A percentile compares a stretch with the other conserved stretches of the same genome.
phyloP scores from a whole-genome alignment of 2,329 filamentous ascomycete genomes.

The Emergomyces pasteurianus region DNA sequence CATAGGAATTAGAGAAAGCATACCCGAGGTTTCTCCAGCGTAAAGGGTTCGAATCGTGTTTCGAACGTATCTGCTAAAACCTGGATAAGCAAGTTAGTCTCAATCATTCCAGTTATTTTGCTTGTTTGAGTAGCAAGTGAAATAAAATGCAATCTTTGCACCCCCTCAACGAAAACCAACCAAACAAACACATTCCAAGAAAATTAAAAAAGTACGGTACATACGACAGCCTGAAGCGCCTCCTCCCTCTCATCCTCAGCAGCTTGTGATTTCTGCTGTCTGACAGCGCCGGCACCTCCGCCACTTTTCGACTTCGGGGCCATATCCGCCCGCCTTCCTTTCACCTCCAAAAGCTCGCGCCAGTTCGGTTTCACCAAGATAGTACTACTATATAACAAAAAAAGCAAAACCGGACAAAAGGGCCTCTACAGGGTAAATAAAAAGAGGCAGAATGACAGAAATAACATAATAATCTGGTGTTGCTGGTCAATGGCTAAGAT shows the following conservation, averaged over 20 bases:
- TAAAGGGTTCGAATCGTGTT: constrained; percentile 80
- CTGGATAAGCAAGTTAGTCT: constrained; percentile 21
- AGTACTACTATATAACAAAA: too few species aligned
- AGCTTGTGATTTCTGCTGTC: constrained; percentile 25
- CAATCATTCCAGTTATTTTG: neutral
- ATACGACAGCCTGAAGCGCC: constrained; percentile 50
- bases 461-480: too few species aligned
- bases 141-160: neutral
- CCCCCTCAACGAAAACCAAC: constrained; percentile 1
- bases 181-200: neutral
- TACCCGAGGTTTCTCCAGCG: constrained; percentile 77
- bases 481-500: too few species aligned
- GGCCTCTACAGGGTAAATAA: too few species aligned
- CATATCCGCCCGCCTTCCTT: neutral
- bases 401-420: too few species aligned
- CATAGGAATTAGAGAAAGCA: constrained; percentile 18
- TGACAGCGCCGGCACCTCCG: constrained; percentile 18
- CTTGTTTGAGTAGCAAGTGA: neutral
- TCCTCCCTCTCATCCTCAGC: constrained; percentile 48
- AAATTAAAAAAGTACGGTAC: constrained; percentile 16
- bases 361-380: too few species aligned
- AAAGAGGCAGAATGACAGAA: too few species aligned
- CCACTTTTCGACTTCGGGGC: constrained; percentile 2
- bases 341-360: neutral
- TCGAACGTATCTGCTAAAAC: constrained; percentile 92